These are phyloP conservation scores for Solanum bukasovii DNA, from an alignment of 257 asterid species.

Conservation along the genomic window DNA sequence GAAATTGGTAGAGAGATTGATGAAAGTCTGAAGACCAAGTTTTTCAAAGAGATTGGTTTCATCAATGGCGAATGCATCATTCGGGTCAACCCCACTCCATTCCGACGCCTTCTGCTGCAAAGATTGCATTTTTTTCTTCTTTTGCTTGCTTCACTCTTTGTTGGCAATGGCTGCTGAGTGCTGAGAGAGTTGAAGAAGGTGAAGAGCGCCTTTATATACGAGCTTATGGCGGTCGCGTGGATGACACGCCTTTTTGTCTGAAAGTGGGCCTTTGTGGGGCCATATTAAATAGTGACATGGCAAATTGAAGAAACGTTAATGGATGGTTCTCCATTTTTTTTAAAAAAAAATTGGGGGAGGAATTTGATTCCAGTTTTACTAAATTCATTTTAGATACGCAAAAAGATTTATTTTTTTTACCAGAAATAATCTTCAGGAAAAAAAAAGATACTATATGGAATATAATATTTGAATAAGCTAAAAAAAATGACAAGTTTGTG, in stretches of 20 bases:
- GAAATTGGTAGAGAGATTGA: conserved; percentile 80
- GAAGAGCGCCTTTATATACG: conserved; percentile 3
- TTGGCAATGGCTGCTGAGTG: neutral
- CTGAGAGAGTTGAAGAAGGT: neutral
- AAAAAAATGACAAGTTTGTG: neutral
- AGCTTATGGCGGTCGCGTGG: conserved; percentile 47
- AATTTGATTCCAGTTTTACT: neutral
- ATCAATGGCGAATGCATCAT: conserved; percentile 81
- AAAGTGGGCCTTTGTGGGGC: neutral
- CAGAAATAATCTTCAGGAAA: neutral
- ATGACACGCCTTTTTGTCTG: conserved; percentile 15
- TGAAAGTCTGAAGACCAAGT: conserved; percentile 76
- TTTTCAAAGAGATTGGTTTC: conserved; percentile 59
- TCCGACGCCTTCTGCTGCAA: conserved; percentile 89
- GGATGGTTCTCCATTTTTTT: neutral
- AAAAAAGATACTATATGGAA: neutral
- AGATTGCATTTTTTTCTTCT: conserved; percentile 56
- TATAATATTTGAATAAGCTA: neutral
- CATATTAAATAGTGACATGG: neutral
- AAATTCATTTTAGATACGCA: neutral
- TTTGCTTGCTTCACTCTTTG: neutral
- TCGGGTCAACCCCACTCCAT: conserved; percentile 66
- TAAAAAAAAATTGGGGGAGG: neutral
- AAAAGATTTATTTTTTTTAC: neutral
- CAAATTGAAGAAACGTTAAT: neutral